phyloP scores from a whole-genome alignment of 331 rosid species.

The Prunus yedoensis region DNA sequence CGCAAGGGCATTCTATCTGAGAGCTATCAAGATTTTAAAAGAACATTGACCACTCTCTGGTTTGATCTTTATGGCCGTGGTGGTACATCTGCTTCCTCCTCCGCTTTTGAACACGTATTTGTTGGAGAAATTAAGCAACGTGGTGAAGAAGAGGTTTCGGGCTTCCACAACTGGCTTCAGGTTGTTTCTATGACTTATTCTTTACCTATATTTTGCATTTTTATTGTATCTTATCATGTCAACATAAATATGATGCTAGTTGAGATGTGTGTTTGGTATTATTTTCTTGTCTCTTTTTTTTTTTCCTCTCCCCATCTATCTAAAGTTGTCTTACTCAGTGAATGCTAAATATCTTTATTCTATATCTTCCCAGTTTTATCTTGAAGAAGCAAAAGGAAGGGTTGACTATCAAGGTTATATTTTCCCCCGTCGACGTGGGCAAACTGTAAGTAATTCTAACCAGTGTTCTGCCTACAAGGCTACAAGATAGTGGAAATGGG shows the following conservation, averaged over 20 bases:
- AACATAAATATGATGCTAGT: not conserved
- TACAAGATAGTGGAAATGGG: not conserved
- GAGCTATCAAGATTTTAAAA: conserved; percentile 69
- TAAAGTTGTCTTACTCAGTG: too few species aligned
- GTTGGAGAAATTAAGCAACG: conserved; percentile 84
- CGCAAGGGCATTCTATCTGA: conserved; percentile 56
- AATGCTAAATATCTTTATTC: not conserved
- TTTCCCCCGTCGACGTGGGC: conserved; percentile 74
- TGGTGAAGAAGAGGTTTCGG: conserved; percentile 65
- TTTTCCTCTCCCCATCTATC: too few species aligned
- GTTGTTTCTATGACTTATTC: conserved; percentile 33
- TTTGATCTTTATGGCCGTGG: conserved; percentile 88
- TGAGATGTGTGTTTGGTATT: not conserved
- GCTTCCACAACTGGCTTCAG: conserved; percentile 99
- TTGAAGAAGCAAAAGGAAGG: conserved; percentile 82
- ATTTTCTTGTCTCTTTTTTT: too few species aligned
- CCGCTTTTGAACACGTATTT: conserved; percentile 96
- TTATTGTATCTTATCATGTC: not conserved
- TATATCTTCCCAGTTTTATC: conserved; percentile 70
- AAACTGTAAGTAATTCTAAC: conserved; percentile 55
- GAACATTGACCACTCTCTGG: conserved; percentile 62
- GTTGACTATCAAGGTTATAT: conserved; percentile 95
- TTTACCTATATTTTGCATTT: not conserved
- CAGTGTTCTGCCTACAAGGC: not conserved
- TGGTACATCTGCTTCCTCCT: conserved; percentile 81